Base-by-base conservation (phyloP, 1,284 basidiomycete species). In the Agaricales sp. region DNA sequence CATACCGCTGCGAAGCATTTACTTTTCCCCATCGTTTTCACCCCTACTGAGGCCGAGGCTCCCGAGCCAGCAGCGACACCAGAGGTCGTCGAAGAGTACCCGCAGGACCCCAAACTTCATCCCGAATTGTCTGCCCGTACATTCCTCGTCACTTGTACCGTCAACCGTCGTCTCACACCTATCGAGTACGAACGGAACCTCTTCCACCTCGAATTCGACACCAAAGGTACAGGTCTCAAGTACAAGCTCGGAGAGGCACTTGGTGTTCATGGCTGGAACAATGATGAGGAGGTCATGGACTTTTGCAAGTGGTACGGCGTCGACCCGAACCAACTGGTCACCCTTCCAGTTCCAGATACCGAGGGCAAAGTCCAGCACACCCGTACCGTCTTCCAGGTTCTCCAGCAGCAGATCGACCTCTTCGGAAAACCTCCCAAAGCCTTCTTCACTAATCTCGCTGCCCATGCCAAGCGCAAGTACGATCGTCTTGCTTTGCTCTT, bases 241-340 rank as follows among this genome's bases (percentile, higher is more conserved):
- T 99, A 99, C 68, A 85, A 81, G 44, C 92, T 99, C 51, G 95
- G 95, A 52, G 95, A 99, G 69, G 96, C 96, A 16, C 81, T 99
- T 39, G 95, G 95, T 50, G 77, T 99, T 45, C 92, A 99, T 65
- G 96, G 96, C 35, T 98, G 93, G 93, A 99, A 99, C 67, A 93
- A 99, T 64, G 78, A 80, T 43, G 66, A 78, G 47, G 95, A 99
- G 57, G 91, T 97, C 4, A 67, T 79, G 45, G 85, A 92, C 51
- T 99, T 99, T 67, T 92, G 93, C 65, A 56, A 67, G 19, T 96
- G 91, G 92, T 97, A 94, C 66, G 92, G 91, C 46, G 80, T 90
- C 50, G 82, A 94, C 60, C 83, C 89, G 2, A 73, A 86, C 55
- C 80, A 80, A 45, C 73, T 98, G 51, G 74, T 99, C 61, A 90